These are phyloP conservation scores for Aspergillus baeticus DNA, from an alignment of 495 filamentous ascomycete species.

Conservation along the genomic window DNA sequence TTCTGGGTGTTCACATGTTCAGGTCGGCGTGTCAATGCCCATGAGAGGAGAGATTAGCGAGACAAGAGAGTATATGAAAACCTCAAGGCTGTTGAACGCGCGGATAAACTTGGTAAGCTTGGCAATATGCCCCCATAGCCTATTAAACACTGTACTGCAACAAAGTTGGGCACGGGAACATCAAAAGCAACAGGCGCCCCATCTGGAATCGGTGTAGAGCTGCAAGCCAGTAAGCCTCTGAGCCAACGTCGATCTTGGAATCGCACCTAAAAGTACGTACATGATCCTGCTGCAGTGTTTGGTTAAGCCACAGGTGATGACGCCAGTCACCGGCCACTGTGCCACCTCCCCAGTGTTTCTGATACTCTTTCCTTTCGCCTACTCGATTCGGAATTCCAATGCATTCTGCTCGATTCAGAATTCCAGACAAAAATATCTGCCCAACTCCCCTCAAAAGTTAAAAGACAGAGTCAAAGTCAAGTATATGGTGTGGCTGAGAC, in stretches of 20 bases:
- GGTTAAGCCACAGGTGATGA: conserved; percentile 11
- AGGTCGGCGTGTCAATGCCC: neutral
- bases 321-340: conserved; percentile 6
- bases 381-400: too few species aligned
- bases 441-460: neutral
- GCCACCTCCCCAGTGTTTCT: neutral
- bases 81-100: too few species aligned
- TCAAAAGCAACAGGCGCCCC: too few species aligned
- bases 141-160: too few species aligned
- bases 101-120: too few species aligned
- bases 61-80: too few species aligned
- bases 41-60: too few species aligned
- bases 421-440: too few species aligned
- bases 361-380: neutral
- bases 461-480: neutral
- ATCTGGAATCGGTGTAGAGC: too few species aligned
- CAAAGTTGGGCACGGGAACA: too few species aligned
- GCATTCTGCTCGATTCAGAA: too few species aligned
- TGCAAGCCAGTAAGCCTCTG: neutral
- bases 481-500: neutral
- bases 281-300: neutral
- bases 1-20: neutral
- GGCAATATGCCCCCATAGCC: too few species aligned
- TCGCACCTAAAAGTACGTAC: neutral
- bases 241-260: conserved; percentile 5